These are phyloP conservation scores for Leptographium procerum DNA, from an alignment of 2,329 filamentous ascomycete species.

Conservation along the genomic window DNA sequence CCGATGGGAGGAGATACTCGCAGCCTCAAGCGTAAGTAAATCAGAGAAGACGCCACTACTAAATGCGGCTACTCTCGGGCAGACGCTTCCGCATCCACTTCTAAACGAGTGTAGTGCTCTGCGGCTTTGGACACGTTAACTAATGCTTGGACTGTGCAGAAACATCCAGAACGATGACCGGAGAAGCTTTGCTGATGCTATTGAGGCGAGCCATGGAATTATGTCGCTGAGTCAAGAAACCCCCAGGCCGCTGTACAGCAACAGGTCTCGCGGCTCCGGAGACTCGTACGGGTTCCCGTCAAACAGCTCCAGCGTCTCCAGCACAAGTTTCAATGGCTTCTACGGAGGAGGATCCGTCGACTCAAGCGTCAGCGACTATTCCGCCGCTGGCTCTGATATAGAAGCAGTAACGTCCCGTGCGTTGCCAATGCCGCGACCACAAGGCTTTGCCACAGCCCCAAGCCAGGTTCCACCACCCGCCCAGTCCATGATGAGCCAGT, in stretches of 20 bases:
- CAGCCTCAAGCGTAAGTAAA: slow-evolving; percentile 3
- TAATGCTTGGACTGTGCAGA: slow-evolving; percentile 20
- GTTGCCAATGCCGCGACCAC: slow-evolving; percentile 75
- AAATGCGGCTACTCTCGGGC: not conserved
- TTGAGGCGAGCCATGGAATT: slow-evolving; percentile 91
- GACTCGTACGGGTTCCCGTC: slow-evolving; percentile 90
- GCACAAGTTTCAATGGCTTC: slow-evolving; percentile 58
- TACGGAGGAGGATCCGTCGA: slow-evolving; percentile 82
- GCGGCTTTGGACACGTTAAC: not conserved
- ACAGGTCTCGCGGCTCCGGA: slow-evolving; percentile 55
- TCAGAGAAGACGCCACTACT: not conserved
- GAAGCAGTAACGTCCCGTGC: slow-evolving; percentile 72
- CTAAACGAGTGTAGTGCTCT: no score
- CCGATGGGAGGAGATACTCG: slow-evolving; percentile 24
- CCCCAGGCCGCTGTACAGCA: slow-evolving; percentile 75
- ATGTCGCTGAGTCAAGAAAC: slow-evolving; percentile 93
- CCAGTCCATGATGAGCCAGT: slow-evolving; percentile 97
- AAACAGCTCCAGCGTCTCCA: slow-evolving; percentile 80
- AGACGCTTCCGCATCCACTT: no score
- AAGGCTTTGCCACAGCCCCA: slow-evolving; percentile 35
- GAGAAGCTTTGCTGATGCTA: slow-evolving; percentile 72
- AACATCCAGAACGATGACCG: slow-evolving; percentile 42
- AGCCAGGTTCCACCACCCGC: slow-evolving; percentile 55
- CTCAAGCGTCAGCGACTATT: slow-evolving; percentile 84
- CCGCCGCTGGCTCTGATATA: slow-evolving; percentile 77